Evolutionary conservation across 2,329 filamentous ascomycete genomes (phyloP), one percentile per base, ranked within the genome.

Genomic region (Penicillium brasilianum): DNA sequence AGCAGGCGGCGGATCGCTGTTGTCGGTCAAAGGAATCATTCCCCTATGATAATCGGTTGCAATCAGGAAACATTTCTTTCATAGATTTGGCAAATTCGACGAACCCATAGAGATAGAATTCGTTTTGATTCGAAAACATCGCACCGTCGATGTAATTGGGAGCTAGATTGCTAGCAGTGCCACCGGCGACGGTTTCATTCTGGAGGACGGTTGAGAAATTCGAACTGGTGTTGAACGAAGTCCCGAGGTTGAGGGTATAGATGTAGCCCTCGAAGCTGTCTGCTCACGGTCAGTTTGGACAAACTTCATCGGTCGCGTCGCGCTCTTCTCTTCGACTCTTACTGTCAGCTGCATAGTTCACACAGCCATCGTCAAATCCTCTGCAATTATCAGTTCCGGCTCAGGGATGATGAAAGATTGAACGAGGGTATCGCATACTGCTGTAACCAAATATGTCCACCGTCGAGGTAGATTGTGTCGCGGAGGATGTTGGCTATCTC

Each of bases 41-140:
- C 89, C 89, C 0, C 76, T 77, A 36, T 7, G 4, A 39, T 51
- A 3, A 30, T 44, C 1, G 1, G 8, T 39, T 11, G 1, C 50
- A n/a, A 25, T 36, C n/a, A 44, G 16, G 18, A 32, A 11, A 25
- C 9, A 10, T 22, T 25, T 16, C 5, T n/a, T 25, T n/a, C 18
- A 16, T 55, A 14, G 2, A 2, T 16, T 28, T 9, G 10, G 18
- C 5, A 11, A 48, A 18, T 43, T 30, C 10, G 22, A 59, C 66
- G n/a, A 56, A 77, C 77, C 89, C 89, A 57, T 88, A 91, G 2
- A 88, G 78, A 66, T 83, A 87, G 68, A 87, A 87, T 61, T 89
- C 83, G 52, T 82, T 76, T 60, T 90, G 78, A 66, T 90, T 91
- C 51, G 82, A 83, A 34, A 92, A 83, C 77, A 91, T 84, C 8